phyloP scores from a whole-genome alignment of 345 rosid genomes.

The Pistacia atlantica region DNA sequence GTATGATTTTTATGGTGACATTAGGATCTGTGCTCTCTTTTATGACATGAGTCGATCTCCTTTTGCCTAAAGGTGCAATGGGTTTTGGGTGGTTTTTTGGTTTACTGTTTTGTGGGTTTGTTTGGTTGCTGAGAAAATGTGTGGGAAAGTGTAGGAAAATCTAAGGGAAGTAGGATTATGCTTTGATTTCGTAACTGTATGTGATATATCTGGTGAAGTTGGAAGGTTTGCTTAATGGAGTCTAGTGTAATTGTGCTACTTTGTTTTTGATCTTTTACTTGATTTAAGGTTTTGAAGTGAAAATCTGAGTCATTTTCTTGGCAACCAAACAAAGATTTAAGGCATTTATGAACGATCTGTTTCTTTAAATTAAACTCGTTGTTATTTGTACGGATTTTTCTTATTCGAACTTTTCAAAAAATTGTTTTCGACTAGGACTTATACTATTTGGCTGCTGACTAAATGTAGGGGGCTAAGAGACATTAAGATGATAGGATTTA shows the following conservation, averaged over 20 bases:
- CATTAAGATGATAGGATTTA: background rate
- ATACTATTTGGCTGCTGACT: background rate
- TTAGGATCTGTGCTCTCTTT: background rate
- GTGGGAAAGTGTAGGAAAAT: constrained; percentile 1
- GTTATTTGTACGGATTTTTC: background rate
- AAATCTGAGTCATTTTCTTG: background rate
- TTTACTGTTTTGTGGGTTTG: background rate
- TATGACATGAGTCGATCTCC: constrained; percentile 18
- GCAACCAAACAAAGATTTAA: background rate
- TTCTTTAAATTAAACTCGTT: background rate
- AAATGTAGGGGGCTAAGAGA: background rate
- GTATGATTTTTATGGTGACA: constrained; percentile 7
- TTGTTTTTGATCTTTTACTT: background rate
- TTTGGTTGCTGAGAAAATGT: constrained; percentile 19
- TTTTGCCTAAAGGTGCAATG: constrained; percentile 9
- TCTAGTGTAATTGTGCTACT: too few relatives aligned
- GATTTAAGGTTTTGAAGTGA: constrained; percentile 7
- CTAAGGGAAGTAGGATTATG: background rate
- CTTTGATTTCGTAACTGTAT: background rate
- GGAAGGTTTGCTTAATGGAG: background rate
- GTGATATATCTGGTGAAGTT: background rate
- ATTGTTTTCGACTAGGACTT: background rate
- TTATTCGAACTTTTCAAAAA: background rate
- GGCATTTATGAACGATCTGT: constrained; percentile 4
- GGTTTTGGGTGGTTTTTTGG: background rate